A percentile compares a stretch with the other conserved stretches of the same genome.
Evolutionary conservation across 1,284 basidiomycete genomes (phyloP).

Genomic region (Sanguinoderma infundibulare): DNA sequence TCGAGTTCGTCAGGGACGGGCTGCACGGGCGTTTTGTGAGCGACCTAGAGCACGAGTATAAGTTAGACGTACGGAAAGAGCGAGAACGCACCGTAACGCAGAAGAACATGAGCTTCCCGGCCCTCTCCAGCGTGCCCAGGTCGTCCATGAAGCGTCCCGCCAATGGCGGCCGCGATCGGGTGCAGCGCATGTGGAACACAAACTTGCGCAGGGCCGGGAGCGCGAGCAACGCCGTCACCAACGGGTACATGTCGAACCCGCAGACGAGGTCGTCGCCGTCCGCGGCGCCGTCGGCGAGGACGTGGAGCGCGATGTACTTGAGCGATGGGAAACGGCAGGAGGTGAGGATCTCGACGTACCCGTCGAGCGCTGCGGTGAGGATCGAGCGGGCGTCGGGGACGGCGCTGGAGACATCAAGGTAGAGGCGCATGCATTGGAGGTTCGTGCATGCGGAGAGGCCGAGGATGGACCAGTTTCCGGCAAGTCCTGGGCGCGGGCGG

Average conservation of each 20-base stretch:
- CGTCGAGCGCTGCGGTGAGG: background rate
- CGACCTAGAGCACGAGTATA: background rate
- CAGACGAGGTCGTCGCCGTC: background rate
- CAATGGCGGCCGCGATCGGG: background rate
- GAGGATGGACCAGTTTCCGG: background rate
- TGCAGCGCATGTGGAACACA: background rate
- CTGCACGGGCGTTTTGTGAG: background rate
- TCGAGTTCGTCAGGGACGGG: too few species aligned
- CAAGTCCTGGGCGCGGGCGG: background rate
- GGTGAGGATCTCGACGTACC: background rate
- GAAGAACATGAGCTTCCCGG: background rate
- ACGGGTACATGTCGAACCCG: background rate
- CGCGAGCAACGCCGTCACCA: background rate
- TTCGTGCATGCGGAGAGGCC: conserved; percentile 3
- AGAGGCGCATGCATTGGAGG: background rate
- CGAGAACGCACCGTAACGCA: background rate
- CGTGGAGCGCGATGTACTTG: background rate
- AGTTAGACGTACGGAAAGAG: background rate
- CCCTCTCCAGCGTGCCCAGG: background rate
- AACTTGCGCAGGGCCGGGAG: background rate
- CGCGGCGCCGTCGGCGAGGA: background rate
- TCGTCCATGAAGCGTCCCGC: background rate
- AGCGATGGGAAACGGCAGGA: background rate
- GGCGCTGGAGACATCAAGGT: background rate
- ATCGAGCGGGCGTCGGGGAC: background rate